Conservation (phyloP, 495 filamentous ascomycete species). For the Penicillium cosmopolitanum region DNA sequence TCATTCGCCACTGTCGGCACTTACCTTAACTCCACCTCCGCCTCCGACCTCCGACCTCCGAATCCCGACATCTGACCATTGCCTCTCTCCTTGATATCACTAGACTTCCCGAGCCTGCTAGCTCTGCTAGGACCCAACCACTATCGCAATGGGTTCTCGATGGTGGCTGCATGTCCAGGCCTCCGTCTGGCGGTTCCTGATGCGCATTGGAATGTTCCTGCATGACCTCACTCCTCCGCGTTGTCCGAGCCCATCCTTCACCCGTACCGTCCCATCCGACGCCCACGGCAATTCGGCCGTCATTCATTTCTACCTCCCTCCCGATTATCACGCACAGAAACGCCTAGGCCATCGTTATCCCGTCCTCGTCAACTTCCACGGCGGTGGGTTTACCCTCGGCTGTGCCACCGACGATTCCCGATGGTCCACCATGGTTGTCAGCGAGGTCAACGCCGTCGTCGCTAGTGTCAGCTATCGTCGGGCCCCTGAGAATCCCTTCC, state of each 20-base stretch:
- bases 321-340: constrained; percentile 52
- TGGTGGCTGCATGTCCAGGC: constrained; percentile 76
- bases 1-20: not conserved
- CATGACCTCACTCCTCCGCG: constrained; percentile 70
- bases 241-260: constrained; percentile 69
- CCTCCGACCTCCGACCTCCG: not conserved
- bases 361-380: constrained; percentile 74
- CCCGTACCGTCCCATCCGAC: constrained; percentile 63
- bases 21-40: not conserved
- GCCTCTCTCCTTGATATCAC: not conserved
- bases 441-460: constrained; percentile 64
- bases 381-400: constrained; percentile 79
- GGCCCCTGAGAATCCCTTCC: constrained; percentile 79
- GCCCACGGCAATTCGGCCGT: constrained; percentile 54
- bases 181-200: constrained; percentile 74
- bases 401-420: constrained; percentile 70
- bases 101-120: not conserved
- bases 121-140: not conserved
- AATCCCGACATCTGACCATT: not conserved
- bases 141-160: constrained; percentile 51
- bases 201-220: constrained; percentile 77
- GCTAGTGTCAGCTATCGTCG: constrained; percentile 76
- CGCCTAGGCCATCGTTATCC: constrained; percentile 52
- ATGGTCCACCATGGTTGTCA: constrained; percentile 62
- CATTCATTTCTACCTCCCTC: constrained; percentile 83